These are phyloP conservation scores for Phragmites australis DNA, from an alignment of 176 grass and related monocot genomes.

Conservation along the genomic window DNA sequence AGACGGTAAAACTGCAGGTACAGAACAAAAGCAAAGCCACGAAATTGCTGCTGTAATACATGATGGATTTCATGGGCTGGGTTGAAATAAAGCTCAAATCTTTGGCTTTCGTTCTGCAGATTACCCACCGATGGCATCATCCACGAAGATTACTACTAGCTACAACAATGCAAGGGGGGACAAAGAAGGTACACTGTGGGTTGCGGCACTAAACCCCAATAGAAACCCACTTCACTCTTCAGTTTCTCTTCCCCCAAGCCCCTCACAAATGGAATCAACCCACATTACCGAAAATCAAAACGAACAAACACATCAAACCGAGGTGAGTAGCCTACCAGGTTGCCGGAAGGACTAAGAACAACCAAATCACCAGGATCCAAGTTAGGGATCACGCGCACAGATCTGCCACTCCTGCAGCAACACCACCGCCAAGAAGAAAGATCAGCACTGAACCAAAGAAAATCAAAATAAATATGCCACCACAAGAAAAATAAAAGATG, in stretches of 20 bases:
- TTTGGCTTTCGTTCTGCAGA: background rate
- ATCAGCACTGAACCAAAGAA: constrained; percentile 19
- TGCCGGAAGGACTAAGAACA: background rate
- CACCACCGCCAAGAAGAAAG: background rate
- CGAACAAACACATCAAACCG: background rate
- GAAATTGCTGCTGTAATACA: background rate
- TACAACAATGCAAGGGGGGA: background rate
- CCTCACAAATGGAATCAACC: constrained; percentile 10
- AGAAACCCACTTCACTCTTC: constrained; percentile 11
- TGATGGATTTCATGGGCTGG: background rate
- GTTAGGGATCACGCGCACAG: constrained; percentile 1
- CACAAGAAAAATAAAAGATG: background rate
- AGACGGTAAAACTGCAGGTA: background rate
- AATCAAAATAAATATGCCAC: background rate
- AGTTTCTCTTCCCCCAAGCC: background rate
- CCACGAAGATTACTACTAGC: background rate
- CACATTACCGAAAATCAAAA: constrained; percentile 32
- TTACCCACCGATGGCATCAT: constrained; percentile 13
- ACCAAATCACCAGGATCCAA: constrained; percentile 14
- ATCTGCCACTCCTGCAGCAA: constrained; percentile 38
- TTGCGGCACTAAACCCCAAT: constrained; percentile 28
- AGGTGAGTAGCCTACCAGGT: constrained; percentile 13
- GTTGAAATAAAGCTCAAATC: background rate
- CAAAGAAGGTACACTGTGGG: background rate
- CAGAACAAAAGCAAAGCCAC: background rate